Evolutionary conservation across 148 eudicot genomes (phyloP), one percentile per base, ranked within the genome.

Genomic region (Mesembryanthemum crystallinum): DNA sequence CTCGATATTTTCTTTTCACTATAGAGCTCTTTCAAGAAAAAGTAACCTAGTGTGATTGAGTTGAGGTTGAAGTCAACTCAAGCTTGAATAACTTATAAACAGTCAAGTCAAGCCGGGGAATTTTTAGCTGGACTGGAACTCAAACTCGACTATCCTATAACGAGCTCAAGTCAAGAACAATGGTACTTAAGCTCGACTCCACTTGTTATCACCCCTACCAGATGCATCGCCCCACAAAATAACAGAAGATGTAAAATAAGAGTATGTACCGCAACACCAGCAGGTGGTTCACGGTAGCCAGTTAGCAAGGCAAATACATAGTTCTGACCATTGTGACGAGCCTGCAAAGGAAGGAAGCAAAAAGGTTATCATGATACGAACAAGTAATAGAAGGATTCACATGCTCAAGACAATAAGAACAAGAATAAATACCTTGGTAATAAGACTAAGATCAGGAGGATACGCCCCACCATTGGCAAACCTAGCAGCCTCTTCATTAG

Each of bases 391-490:
- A 69, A 69, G 58, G 43, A 71, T 33, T 61, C 62, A 27, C 1
- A 24, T 25, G 27, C 17, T 58, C 65, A 42, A 51, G 35, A 51
- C 2, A 23, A 32, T 39, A 47, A n/a, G 64, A 62, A 24, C 55
- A n/a, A 77, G 75, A 69, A 20, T 37, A 74, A 30, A 82, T 82
- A 90, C 97, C 84, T 92, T 94, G 77, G 98, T 89, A 49, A 94
- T 89, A 42, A 94, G 97, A 86, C 97, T 92, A 43, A 94, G 88
- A 81, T 94, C 98, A 35, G 98, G 98, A 84, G 98, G 98, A 78
- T 94, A 94, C 54, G 98, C 98, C 60, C 98, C 98, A 73, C 98
- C 98, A 81, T 94, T 94, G 35, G 98, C 96, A 88, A 94, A 94
- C 85, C 97, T 90, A 61, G 95, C 97, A 74, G 97, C 95, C 82